Evolutionary conservation across 2,329 filamentous ascomycete genomes (phyloP), one percentile per base, ranked within the genome.

Genomic region (Zalaria sp.): DNA sequence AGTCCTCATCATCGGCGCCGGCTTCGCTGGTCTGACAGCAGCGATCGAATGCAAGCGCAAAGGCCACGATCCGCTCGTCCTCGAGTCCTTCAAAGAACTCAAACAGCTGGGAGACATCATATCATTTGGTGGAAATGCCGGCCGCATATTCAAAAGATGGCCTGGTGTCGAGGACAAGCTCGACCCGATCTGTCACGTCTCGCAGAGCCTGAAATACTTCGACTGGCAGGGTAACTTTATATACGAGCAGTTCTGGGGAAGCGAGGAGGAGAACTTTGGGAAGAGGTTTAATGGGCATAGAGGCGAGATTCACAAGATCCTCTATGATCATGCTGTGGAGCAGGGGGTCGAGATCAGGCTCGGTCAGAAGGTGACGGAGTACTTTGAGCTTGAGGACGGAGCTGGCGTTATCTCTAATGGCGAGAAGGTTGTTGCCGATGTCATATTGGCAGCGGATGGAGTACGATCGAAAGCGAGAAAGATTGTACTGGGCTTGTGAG

Each of bases 1-100:
- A 7, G 36, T 38, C 7, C 25, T 38, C 5, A 38, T 38, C 36
- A 27, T 32, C 29, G 29, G 29, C 9, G 66, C 64, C 59, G 76
- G 75, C 18, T 79, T 79, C 45, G 76, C 73, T 32, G 76, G 76
- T 10, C 63, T 79, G 27, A 73, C 73, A 5, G 72, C 75, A 11
- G 75, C 75, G 35, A 75, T 80, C 46, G 76, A 80, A 57, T 77
- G 74, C 51, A 67, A 72, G 46, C 68, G 73, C 10, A 72, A 79
- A 47, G 76, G 76, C 10, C 76, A 79, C 52, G 61, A 66, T 8
- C 74, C 76, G 11, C 59, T 67, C 42, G 66, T 79, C 45, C 75
- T 77, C 53, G 75, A 78, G 50, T 65, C 68, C 1, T 77, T 77
- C 45, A 57, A 58, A 5, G 67, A 69, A 41, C 66, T 78, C 42